Base-by-base conservation (phyloP, 208 protist species). In the Acanthamoeba healyi region DNA sequence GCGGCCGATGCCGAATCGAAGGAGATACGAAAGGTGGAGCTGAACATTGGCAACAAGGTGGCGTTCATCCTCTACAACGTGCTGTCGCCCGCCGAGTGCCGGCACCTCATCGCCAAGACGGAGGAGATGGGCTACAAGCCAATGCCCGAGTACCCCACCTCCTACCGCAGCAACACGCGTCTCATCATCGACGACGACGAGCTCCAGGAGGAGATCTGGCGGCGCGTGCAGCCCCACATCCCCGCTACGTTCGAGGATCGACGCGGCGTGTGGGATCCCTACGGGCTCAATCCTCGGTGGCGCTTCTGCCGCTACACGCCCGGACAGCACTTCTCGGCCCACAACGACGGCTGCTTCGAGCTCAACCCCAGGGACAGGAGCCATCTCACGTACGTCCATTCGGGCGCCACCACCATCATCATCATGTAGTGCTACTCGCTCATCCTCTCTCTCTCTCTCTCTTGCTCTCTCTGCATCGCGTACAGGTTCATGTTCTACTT, bases 11-110 rank as follows among this genome's bases (percentile, higher is more conserved):
- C n/a, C n/a, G 67, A 77, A 36, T 17, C 12, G 15, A 63, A 32
- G 24, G 56, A 26, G 32, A 88, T 65, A 6, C 0, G 34, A 29
- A 88, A 88, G 81, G 32, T 22, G 46, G 51, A 88, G n/a, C 34
- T 65, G 44, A 1, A 88, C 26, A 88, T 65, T 17, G n/a, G 22
- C 40, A 40, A 40, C 10, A 38, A 44, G 26, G 51, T 44, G 81
- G 44, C 49, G 1, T 88, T 94, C 77, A n/a, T 88, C 34, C 61
- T 94, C 34, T 61, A 88, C 77, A 94, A 94, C 40, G 90, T 94
- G 0, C 51, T 94, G 38, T 84, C 63, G 22, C 49, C 70, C 14
- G 61, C 46, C 34, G 90, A 94, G 51, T 94, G 90, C 90, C 40
- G 22, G 38, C 63, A 94, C 26, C 34, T 77, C 32, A 86, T 94